A percentile compares a stretch with the other conserved stretches of the same genome.
Evolutionary conservation across 352 stramenopile genomes (phyloP).

Genomic region (Pythium phragmitis): DNA sequence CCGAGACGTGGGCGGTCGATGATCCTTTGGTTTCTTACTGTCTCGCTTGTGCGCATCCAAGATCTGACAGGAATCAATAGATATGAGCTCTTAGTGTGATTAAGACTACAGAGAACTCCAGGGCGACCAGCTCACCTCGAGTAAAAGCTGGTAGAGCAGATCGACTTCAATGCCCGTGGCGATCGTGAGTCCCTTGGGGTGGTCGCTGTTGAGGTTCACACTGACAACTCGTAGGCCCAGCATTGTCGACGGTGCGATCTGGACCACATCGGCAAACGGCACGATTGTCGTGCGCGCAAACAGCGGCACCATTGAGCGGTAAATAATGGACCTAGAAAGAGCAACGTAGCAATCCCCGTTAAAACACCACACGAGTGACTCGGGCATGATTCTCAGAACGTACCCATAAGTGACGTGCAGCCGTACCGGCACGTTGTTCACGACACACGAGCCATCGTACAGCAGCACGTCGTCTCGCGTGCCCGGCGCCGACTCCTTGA

Average conservation of each 20-base stretch:
- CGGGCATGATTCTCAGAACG: neutral
- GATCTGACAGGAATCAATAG: conserved; percentile 29
- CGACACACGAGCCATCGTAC: conserved; percentile 74
- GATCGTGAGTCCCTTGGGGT: conserved; percentile 61
- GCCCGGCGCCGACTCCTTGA: conserved; percentile 35
- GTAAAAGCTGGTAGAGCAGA: conserved; percentile 66
- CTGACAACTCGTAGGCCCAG: conserved; percentile 68
- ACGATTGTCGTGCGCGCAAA: conserved; percentile 68
- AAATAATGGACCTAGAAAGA: conserved; percentile 34
- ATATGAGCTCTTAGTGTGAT: neutral
- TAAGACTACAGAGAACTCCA: neutral
- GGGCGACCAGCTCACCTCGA: conserved; percentile 39
- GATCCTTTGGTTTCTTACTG: neutral
- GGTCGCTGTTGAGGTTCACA: conserved; percentile 45
- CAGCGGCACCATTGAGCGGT: conserved; percentile 73
- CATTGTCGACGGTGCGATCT: conserved; percentile 52
- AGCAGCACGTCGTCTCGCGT: conserved; percentile 69
- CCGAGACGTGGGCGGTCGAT: neutral
- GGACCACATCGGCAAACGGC: conserved; percentile 54
- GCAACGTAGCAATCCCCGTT: neutral
- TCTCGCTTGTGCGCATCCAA: conserved; percentile 56
- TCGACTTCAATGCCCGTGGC: conserved; percentile 77
- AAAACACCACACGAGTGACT: neutral
- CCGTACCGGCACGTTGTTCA: conserved; percentile 68
- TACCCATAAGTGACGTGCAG: conserved; percentile 81